Base-by-base conservation (phyloP, 805 yeast species). In the Candida sithepensis region DNA sequence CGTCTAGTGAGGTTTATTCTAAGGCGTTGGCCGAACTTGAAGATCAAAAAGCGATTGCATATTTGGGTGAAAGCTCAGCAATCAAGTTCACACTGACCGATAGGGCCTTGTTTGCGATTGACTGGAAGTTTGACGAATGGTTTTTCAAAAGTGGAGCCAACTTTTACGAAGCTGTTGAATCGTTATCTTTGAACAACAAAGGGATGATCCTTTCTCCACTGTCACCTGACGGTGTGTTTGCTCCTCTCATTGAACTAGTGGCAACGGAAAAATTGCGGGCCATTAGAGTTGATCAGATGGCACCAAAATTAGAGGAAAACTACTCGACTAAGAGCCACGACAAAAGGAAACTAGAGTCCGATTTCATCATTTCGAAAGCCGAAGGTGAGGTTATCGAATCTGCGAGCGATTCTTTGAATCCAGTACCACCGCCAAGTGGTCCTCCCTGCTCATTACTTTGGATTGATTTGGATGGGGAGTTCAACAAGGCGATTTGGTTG, bases 261-360 rank as follows among this genome's bases (percentile, higher is more conserved):
- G 75, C 82, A 2, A 61, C 68, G 5, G 58, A 65, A 4, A 60
- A 64, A 14, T 52, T 82, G 3, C 60, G 66, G 9, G 52, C 84
- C 3, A 72, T 73, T 3, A 71, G 84, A 40, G 72, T 86, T 20
- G 88, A 86, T 54, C 75, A 76, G 44, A 66, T 74, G 9, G 72
- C 78, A 48, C 72, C 69, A 14, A 64, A 65, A 19, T 61, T 75
- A n/a, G 72, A 78, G 44, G 71, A 74, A 32, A 84, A 88, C 12
- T 91, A 90, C 60, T 85, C 84, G 36, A 85, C 96, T 1, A 75
- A 96, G 51, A 71, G 79, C 18, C 77, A 87, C 37, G 95, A 88
- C 51, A 79, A 84, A 53, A 79, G 74, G 38, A 82, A 73, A 61
- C 74, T 78, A 42, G 88, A 77, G 57, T 84, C 82, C 60, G 96